Evolutionary conservation across 495 filamentous ascomycete genomes (phyloP).

Genomic region (Ascobolus immersus): DNA sequence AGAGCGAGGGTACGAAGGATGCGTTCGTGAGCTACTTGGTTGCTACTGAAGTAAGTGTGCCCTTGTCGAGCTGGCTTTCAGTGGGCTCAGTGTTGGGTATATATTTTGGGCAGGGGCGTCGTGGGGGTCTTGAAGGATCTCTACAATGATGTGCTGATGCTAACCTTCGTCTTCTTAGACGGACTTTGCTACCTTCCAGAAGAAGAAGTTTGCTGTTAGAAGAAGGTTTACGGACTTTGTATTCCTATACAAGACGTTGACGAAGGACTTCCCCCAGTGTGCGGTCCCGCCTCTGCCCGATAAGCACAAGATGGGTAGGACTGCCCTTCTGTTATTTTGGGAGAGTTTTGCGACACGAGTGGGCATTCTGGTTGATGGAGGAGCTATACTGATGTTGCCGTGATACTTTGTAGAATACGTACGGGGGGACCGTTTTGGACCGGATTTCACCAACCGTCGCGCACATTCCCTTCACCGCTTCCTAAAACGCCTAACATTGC

Average conservation of each 20-base stretch:
- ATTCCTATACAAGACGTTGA: constrained; percentile 78
- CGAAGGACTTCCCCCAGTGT: constrained; percentile 62
- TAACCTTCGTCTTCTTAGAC: too few species aligned
- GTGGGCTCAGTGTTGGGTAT: too few species aligned
- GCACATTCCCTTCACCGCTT: constrained; percentile 84
- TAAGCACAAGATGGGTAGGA: constrained; percentile 67
- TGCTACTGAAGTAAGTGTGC: constrained; percentile 49
- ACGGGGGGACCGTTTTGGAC: constrained; percentile 75
- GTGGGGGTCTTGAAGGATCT: too few species aligned
- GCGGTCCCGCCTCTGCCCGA: constrained; percentile 89
- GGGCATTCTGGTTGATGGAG: too few species aligned
- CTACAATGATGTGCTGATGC: too few species aligned
- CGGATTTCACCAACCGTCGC: constrained; percentile 75
- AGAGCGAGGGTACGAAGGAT: constrained; percentile 93
- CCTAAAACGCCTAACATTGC: constrained; percentile 58
- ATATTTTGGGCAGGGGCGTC: too few species aligned
- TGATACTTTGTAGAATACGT: constrained; percentile 39
- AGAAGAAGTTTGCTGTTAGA: constrained; percentile 45
- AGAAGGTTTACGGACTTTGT: constrained; percentile 93
- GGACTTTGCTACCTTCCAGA: constrained; percentile 77
- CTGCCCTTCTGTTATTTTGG: neutral
- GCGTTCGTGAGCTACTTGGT: constrained; percentile 88
- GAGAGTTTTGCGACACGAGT: too few species aligned
- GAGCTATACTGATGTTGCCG: neutral
- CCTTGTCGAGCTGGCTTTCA: neutral